Base-by-base conservation (phyloP, 176 grass and related monocot species). In the Lolium rigidum region DNA sequence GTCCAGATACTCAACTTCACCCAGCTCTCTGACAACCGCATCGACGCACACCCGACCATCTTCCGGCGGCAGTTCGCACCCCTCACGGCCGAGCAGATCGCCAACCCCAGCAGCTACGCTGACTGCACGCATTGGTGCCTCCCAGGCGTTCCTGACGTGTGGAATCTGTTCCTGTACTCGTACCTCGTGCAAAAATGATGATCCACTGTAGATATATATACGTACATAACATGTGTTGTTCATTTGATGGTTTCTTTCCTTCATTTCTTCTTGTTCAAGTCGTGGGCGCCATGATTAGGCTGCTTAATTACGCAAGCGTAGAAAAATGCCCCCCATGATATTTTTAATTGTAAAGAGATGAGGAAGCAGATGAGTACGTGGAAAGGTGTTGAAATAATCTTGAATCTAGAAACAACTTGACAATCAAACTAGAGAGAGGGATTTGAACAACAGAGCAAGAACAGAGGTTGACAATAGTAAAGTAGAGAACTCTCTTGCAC, bases 111-210 rank as follows among this genome's bases (percentile, higher is more conserved):
- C 73, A 88, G 57, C 67, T 97, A 94, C 7, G 82, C 91, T 0
- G 94, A 97, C 17, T 97, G 94, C 83, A 97, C 85, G 3, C 94
- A 97, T 21, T 97, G 90, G 90, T 97, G 94, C 70, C 83, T 97
- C n/a, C 94, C 94, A 0, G 94, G 94, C 2, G 88, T 97, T 56
- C 83, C 94, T 52, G 94, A 97, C 63, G 90, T 90, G 4, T 97
- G 94, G 94, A 97, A 97, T 3, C 87, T 90, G 58, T 85, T 97
- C 69, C 10, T 97, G 51, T 97, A 90, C 5, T 70, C 85, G 18
- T 92, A 92, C 7, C 77, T 91, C 6, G 15, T 88, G 76, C 46
- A 76, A 13, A 84, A 85, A 82, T 86, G 65, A 86, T 31, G 28
- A n/a, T 16, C 63, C 13, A 2, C 31, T 10, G 21, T 57, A 61